phyloP scores from a whole-genome alignment of 1,284 basidiomycete species.

The Pterula multifida region DNA sequence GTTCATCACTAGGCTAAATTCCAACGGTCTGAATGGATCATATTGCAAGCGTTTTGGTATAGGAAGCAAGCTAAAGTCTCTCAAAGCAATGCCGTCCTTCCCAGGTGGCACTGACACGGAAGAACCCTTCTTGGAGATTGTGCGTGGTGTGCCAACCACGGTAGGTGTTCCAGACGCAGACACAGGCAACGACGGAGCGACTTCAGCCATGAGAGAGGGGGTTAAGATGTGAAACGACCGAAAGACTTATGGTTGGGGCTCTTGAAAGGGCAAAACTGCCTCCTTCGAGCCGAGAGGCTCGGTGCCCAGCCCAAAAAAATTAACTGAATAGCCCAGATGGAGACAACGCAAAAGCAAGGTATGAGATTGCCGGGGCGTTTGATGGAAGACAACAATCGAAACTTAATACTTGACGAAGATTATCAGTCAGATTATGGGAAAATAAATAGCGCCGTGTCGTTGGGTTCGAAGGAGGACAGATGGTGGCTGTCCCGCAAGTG shows the following conservation, averaged over 20 bases:
- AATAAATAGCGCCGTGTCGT: too few species aligned
- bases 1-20: slow-evolving; percentile 35
- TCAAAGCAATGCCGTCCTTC: neutral
- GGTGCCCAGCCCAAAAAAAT: neutral
- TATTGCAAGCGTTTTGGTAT: slow-evolving; percentile 33
- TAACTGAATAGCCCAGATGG: neutral
- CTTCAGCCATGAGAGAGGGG: neutral
- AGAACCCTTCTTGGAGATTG: neutral
- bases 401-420: neutral
- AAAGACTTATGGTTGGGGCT: too few species aligned
- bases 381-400: neutral
- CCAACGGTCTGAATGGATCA: slow-evolving; percentile 26
- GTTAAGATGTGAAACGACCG: too few species aligned
- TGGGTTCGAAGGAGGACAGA: too few species aligned
- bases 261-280: too few species aligned
- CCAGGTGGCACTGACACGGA: neutral
- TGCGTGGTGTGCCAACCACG: neutral
- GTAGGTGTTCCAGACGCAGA: neutral
- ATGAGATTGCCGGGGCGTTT: neutral
- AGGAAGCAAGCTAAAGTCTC: slow-evolving; percentile 34
- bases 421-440: neutral
- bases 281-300: neutral
- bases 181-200: neutral
- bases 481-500: too few species aligned
- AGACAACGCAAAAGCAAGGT: neutral